Conservation (phyloP, 306 rosid species). For the Acacia acuminata region DNA sequence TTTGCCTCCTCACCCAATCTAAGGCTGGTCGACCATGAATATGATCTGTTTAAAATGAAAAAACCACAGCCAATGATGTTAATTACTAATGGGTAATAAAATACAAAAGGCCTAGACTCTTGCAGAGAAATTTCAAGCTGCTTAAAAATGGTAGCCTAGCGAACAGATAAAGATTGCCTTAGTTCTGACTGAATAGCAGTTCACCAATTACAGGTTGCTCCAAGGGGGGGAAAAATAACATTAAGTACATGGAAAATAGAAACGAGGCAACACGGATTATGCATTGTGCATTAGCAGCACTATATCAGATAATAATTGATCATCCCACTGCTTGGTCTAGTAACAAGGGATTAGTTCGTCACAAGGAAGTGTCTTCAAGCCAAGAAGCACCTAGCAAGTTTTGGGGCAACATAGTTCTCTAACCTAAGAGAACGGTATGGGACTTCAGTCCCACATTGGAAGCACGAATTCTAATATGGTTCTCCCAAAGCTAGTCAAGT, state of each 20-base stretch:
- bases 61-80: slow-evolving; percentile 28
- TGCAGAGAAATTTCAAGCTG: slow-evolving; percentile 1
- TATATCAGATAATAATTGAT: neutral
- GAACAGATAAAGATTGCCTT: slow-evolving; percentile 5
- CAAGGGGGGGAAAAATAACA: neutral
- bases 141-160: slow-evolving; percentile 20
- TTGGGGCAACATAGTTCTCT: neutral
- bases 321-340: neutral
- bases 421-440: neutral
- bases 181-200: neutral
- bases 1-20: slow-evolving; percentile 89
- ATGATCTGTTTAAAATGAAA: slow-evolving; percentile 61
- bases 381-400: neutral
- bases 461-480: neutral
- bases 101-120: neutral
- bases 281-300: neutral
- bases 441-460: slow-evolving; percentile 1
- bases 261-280: neutral
- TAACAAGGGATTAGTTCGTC: neutral
- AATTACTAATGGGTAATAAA: neutral
- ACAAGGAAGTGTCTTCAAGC: slow-evolving; percentile 7
- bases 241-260: neutral
- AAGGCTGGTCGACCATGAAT: slow-evolving; percentile 79
- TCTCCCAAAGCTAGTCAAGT: neutral
- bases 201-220: neutral